These are phyloP conservation scores for Diaporthe humulicola DNA, from an alignment of 2,329 filamentous ascomycete species.

Conservation along the genomic window DNA sequence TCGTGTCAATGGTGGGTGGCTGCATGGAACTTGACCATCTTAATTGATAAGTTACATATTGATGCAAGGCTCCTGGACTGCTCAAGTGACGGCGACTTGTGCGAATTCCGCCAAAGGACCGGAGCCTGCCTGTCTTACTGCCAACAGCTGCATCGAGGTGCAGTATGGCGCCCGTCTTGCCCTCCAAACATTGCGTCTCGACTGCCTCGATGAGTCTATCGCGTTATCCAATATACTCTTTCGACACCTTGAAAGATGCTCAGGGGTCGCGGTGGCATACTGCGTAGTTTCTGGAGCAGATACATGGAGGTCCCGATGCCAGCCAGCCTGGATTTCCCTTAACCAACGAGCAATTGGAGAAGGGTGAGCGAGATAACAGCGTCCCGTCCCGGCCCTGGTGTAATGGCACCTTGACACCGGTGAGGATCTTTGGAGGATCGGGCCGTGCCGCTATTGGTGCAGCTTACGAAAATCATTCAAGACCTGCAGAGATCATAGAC, in stretches of 20 bases:
- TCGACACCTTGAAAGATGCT: no score
- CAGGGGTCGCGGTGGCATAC: no score
- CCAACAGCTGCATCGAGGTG: no score
- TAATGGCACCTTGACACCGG: not conserved
- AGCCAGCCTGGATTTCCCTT: not conserved
- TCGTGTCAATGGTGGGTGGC: not conserved
- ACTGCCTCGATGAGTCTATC: slow-evolving; percentile 43
- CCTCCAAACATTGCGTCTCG: slow-evolving; percentile 47
- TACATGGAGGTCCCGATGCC: no score
- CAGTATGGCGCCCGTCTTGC: no score
- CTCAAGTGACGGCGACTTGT: not conserved
- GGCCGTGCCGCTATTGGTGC: not conserved
- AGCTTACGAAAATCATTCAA: not conserved
- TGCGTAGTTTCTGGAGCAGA: no score
- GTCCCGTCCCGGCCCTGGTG: not conserved
- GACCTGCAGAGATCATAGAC: not conserved
- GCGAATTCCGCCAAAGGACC: not conserved
- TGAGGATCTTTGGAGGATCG: not conserved
- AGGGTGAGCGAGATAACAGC: not conserved
- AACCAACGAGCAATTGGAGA: not conserved
- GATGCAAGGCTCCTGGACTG: not conserved
- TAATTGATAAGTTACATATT: not conserved
- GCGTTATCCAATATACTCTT: slow-evolving; percentile 46
- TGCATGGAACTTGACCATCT: not conserved
- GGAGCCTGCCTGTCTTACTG: not conserved